These are phyloP conservation scores for Tephrocybe sp. DNA, from an alignment of 768 basidiomycete genomes.

Conservation along the genomic window DNA sequence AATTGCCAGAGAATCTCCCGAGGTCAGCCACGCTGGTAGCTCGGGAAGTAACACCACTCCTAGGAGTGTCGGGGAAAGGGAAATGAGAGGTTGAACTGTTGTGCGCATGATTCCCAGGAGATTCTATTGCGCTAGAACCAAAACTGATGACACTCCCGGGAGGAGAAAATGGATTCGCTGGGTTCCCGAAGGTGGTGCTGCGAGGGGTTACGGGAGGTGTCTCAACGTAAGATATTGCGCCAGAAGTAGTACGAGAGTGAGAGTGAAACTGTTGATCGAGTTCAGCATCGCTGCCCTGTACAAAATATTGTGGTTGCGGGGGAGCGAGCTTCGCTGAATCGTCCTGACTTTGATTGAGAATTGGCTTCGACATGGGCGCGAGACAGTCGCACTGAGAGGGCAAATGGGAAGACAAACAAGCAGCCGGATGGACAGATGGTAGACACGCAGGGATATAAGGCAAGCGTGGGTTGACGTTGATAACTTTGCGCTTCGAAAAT, in stretches of 20 bases:
- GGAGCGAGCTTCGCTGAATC: slow-evolving; percentile 29
- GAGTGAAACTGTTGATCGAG: slow-evolving; percentile 22
- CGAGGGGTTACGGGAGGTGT: slow-evolving; percentile 44
- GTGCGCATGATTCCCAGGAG: slow-evolving; percentile 22
- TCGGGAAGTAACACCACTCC: slow-evolving; percentile 36
- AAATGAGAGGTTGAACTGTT: slow-evolving; percentile 22
- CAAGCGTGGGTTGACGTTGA: slow-evolving; percentile 20
- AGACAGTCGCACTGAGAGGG: background rate
- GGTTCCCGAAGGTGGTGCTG: slow-evolving; percentile 31
- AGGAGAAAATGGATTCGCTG: slow-evolving; percentile 52
- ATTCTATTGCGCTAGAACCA: slow-evolving; percentile 32
- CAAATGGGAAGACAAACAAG: slow-evolving; percentile 11
- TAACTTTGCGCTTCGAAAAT: slow-evolving; percentile 19
- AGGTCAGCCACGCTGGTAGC: slow-evolving; percentile 45
- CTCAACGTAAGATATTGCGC: slow-evolving; percentile 29
- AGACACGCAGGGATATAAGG: slow-evolving; percentile 31
- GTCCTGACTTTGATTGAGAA: slow-evolving; percentile 23
- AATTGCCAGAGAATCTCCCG: slow-evolving; percentile 37
- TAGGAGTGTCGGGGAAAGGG: slow-evolving; percentile 37
- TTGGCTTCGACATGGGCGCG: slow-evolving; percentile 17
- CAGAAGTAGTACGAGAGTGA: slow-evolving; percentile 36
- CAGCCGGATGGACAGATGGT: slow-evolving; percentile 13
- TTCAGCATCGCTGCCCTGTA: slow-evolving; percentile 30
- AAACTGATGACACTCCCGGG: slow-evolving; percentile 48
- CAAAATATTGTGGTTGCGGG: slow-evolving; percentile 31